Conservation (phyloP, 2,329 filamentous ascomycete genomes). For the Knufia petricola region DNA sequence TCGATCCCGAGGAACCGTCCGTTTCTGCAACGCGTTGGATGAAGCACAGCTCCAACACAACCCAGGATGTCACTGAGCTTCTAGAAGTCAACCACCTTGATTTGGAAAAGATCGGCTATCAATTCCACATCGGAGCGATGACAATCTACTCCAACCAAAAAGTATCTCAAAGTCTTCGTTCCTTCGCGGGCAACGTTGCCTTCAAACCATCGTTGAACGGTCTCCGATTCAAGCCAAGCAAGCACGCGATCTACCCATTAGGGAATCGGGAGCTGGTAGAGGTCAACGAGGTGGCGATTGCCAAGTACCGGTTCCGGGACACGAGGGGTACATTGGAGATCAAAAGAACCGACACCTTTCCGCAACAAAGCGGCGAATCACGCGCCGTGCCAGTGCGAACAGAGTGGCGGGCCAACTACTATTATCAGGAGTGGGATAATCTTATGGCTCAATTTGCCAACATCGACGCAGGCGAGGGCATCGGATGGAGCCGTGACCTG, state of each 20-base stretch:
- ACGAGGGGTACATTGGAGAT: constrained; percentile 36
- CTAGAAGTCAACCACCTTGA: constrained; percentile 33
- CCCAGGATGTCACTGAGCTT: constrained; percentile 31
- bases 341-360: constrained; percentile 31
- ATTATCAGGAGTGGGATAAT: constrained; percentile 33
- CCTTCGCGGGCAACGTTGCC: constrained; percentile 17
- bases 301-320: constrained; percentile 31
- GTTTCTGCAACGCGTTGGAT: constrained; percentile 18
- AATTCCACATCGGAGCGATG: constrained; percentile 18
- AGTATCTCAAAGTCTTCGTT: constrained; percentile 12
- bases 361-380: constrained; percentile 11
- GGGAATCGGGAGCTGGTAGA: constrained; percentile 10
- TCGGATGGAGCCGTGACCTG: constrained; percentile 27
- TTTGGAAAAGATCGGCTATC: constrained; percentile 25
- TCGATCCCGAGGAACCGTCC: constrained; percentile 12
- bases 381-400: constrained; percentile 8
- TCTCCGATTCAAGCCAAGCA: constrained; percentile 14
- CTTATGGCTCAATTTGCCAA: constrained; percentile 30
- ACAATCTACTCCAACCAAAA: constrained; percentile 14
- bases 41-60: constrained; percentile 3
- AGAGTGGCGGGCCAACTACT: constrained; percentile 26
- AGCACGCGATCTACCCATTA: constrained; percentile 14
- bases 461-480: constrained; percentile 27
- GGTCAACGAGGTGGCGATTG: constrained; percentile 31
- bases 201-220: constrained; percentile 15